Evolutionary conservation across 2,329 filamentous ascomycete species (phyloP).

Genomic region (Sphaceloma murrayae): DNA sequence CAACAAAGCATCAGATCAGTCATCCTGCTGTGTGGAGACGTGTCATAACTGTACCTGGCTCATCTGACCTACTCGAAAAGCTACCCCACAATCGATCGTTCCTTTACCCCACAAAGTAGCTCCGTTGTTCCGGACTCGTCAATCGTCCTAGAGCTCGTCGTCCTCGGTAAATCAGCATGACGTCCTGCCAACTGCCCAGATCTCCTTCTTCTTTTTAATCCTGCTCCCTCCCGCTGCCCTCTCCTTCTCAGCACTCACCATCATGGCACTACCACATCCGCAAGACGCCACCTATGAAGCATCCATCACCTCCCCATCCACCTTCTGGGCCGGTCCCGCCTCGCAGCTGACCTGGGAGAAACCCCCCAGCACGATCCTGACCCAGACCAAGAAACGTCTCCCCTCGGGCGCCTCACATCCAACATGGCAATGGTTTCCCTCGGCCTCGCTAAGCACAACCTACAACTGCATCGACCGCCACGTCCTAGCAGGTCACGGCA

Average conservation of each 20-base stretch:
- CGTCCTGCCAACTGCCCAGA: constrained; percentile 1
- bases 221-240: too few relatives aligned
- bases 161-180: constrained; percentile 11
- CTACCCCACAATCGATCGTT: not conserved
- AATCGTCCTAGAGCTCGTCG: not conserved
- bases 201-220: not conserved
- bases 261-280: constrained; percentile 25
- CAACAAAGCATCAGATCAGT: too few relatives aligned
- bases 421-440: constrained; percentile 85
- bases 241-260: not conserved
- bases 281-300: constrained; percentile 30
- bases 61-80: not conserved
- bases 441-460: constrained; percentile 79
- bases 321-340: constrained; percentile 41
- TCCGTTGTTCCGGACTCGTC: too few relatives aligned
- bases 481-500: constrained; percentile 67
- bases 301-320: constrained; percentile 27
- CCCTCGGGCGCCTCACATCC: constrained; percentile 54
- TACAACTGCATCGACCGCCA: constrained; percentile 90
- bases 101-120: not conserved
- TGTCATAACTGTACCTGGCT: too few relatives aligned
- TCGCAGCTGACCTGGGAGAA: constrained; percentile 72
- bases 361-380: constrained; percentile 55
- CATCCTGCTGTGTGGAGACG: too few relatives aligned
- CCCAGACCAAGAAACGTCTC: constrained; percentile 53